phyloP scores from a whole-genome alignment of 768 basidiomycete genomes.

The Suillus americanus region DNA sequence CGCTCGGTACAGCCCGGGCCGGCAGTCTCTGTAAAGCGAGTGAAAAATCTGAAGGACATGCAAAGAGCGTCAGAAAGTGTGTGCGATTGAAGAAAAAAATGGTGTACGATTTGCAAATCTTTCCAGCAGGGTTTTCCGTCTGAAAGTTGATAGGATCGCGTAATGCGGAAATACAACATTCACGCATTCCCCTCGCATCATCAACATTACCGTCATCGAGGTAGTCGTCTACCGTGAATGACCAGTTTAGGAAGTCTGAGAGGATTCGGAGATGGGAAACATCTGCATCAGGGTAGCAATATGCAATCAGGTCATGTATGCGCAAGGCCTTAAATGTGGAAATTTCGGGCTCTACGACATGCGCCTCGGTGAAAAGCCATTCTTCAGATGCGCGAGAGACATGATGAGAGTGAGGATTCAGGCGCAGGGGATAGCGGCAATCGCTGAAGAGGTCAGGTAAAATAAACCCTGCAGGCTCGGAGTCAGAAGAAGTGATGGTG shows the following conservation, averaged over 20 bases:
- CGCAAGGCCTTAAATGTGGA: conserved; percentile 44
- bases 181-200: conserved; percentile 28
- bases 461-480: neutral
- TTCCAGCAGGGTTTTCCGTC: conserved; percentile 15
- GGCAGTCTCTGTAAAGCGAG: conserved; percentile 35
- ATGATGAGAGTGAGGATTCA: neutral
- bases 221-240: conserved; percentile 40
- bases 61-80: neutral
- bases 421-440: neutral
- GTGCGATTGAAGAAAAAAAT: neutral
- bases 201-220: conserved; percentile 19
- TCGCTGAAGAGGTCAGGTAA: neutral
- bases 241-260: conserved; percentile 61
- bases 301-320: conserved; percentile 57
- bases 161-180: conserved; percentile 28
- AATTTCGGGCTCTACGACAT: conserved; percentile 7
- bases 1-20: conserved; percentile 40
- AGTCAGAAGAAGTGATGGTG: neutral
- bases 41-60: conserved; percentile 31
- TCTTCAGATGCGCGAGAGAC: neutral
- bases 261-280: conserved; percentile 26
- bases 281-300: conserved; percentile 56
- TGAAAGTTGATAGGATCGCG: conserved; percentile 24
- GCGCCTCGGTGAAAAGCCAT: neutral
- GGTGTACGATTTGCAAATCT: conserved; percentile 34